Conservation (phyloP, 1,284 basidiomycete species). For the Amylostereum chailletii region DNA sequence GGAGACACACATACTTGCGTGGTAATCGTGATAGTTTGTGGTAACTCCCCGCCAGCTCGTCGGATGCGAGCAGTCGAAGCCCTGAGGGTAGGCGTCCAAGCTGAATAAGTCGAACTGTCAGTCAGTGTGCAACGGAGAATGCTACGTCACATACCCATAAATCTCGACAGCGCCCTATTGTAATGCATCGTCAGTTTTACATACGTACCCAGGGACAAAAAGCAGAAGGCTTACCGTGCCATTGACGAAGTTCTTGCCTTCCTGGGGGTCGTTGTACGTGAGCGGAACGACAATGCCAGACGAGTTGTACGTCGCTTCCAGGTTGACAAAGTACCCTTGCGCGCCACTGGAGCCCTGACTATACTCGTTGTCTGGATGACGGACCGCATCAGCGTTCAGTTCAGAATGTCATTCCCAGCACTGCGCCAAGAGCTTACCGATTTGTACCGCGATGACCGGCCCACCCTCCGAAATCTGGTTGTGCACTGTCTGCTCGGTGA, state of each 20-base stretch:
- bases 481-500: conserved; percentile 50
- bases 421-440: not conserved
- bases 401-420: not conserved
- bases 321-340: conserved; percentile 54
- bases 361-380: conserved; percentile 61
- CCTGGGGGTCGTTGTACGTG: conserved; percentile 64
- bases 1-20: conserved; percentile 20
- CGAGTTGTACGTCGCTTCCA: conserved; percentile 46
- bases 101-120: not conserved
- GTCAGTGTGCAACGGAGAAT: too few species aligned
- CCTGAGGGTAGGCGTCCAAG: conserved; percentile 61
- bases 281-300: conserved; percentile 60
- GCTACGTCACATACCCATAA: conserved; percentile 24
- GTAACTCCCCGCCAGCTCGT: conserved; percentile 47
- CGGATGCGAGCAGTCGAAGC: conserved; percentile 67
- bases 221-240: conserved; percentile 33
- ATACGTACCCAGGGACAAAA: not conserved
- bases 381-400: too few species aligned
- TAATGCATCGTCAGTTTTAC: not conserved
- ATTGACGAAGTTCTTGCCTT: conserved; percentile 57
- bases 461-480: conserved; percentile 67
- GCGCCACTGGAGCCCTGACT: conserved; percentile 35
- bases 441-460: conserved; percentile 57
- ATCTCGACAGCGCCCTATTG: conserved; percentile 40
- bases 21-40: conserved; percentile 51